Evolutionary conservation across 192 early-diverging fungal species (phyloP).

Genomic region (Cetraspora pellucida): DNA sequence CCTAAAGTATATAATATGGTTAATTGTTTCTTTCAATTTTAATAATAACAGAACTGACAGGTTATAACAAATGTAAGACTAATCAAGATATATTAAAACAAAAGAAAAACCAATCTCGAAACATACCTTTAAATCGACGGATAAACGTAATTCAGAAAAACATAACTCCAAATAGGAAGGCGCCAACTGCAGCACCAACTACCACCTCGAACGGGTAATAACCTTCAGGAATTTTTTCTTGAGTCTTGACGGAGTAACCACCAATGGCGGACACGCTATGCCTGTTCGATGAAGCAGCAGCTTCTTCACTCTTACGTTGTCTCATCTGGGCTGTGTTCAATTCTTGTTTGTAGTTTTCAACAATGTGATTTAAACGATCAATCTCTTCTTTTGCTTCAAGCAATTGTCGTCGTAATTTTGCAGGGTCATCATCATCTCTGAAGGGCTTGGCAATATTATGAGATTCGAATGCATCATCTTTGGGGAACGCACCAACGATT

Average conservation of each 20-base stretch:
- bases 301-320: slow-evolving; percentile 26
- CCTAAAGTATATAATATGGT: too few species aligned
- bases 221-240: slow-evolving; percentile 29
- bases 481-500: slow-evolving; percentile 16
- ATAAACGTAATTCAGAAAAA: slow-evolving; percentile 16
- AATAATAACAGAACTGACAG: too few species aligned
- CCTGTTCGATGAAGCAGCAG: neutral
- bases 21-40: too few species aligned
- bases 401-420: slow-evolving; percentile 24
- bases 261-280: neutral
- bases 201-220: slow-evolving; percentile 33
- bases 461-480: neutral
- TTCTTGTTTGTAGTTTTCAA: slow-evolving; percentile 28
- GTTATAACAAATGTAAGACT: too few species aligned
- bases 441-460: too few species aligned
- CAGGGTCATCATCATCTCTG: neutral
- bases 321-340: slow-evolving; percentile 25
- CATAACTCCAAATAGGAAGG: slow-evolving; percentile 28
- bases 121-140: neutral
- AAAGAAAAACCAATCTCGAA: neutral
- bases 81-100: too few species aligned
- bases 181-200: slow-evolving; percentile 19
- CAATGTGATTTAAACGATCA: neutral
- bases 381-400: slow-evolving; percentile 22
- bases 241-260: slow-evolving; percentile 2